phyloP scores from a whole-genome alignment of 2,329 filamentous ascomycete species.

The Blastomyces parvus region DNA sequence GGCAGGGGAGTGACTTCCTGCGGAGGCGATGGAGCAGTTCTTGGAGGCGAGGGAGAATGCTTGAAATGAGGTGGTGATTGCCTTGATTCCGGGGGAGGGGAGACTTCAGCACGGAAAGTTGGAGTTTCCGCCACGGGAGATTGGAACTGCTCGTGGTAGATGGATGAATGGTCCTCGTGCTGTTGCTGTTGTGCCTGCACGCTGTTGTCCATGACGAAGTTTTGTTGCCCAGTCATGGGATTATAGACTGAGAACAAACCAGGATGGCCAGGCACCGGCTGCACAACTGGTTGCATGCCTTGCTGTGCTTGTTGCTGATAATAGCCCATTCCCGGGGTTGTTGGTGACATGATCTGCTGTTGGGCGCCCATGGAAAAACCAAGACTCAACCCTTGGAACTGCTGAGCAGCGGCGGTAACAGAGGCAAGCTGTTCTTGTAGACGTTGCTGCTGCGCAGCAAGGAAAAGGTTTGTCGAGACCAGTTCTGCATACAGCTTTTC shows the following conservation, averaged over 20 bases:
- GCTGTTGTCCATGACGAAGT: conserved; percentile 65
- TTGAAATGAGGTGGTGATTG: conserved; percentile 40
- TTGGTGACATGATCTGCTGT: conserved; percentile 40
- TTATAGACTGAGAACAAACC: conserved; percentile 79
- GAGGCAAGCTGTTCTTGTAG: conserved; percentile 85
- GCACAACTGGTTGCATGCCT: conserved; percentile 54
- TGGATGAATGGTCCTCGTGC: conserved; percentile 25
- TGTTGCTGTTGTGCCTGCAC: conserved; percentile 33
- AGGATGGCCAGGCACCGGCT: conserved; percentile 57
- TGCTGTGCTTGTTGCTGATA: conserved; percentile 60
- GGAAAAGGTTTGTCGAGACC: conserved; percentile 80
- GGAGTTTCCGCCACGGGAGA: conserved; percentile 46
- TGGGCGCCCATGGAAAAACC: conserved; percentile 30
- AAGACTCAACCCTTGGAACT: conserved; percentile 68
- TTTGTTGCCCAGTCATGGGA: conserved; percentile 72
- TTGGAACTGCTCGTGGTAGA: conserved; percentile 30
- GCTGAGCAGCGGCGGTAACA: conserved; percentile 72
- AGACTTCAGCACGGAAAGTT: conserved; percentile 69
- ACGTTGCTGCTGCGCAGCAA: conserved; percentile 89
- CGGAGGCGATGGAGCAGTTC: conserved; percentile 57
- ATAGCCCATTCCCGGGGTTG: conserved; percentile 44
- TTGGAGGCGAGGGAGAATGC: conserved; percentile 57
- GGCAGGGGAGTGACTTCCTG: conserved; percentile 63
- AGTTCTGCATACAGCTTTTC: conserved; percentile 79
- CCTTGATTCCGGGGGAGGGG: conserved; percentile 60